Conservation (phyloP, 495 filamentous ascomycete species). For the Sporormia fimetaria region DNA sequence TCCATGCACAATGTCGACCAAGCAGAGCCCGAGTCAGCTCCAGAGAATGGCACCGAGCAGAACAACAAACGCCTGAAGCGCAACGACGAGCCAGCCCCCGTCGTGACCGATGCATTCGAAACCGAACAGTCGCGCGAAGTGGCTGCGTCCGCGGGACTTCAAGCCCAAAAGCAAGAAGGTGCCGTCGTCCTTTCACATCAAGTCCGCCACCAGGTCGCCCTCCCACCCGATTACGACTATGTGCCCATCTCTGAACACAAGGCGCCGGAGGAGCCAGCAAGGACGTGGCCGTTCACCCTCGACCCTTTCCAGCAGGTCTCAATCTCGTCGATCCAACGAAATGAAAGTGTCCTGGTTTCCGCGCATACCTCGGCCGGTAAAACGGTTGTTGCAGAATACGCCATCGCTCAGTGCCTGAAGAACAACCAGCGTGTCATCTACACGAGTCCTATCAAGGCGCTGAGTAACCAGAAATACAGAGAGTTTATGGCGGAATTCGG, state of each 20-base stretch:
- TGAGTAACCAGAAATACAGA: constrained; percentile 97
- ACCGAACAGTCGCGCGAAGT: constrained; percentile 91
- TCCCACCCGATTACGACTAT: constrained; percentile 89
- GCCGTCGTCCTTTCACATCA: constrained; percentile 85
- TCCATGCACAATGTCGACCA: constrained; percentile 30
- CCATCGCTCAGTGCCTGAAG: constrained; percentile 93
- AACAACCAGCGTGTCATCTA: constrained; percentile 97
- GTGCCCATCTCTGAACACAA: constrained; percentile 85
- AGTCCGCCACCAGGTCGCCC: constrained; percentile 92
- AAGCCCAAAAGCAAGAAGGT: constrained; percentile 47
- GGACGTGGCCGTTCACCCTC: constrained; percentile 74
- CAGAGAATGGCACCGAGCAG: constrained; percentile 36
- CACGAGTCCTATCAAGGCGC: constrained; percentile 95
- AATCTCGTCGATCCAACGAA: constrained; percentile 83
- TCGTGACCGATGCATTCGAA: constrained; percentile 87
- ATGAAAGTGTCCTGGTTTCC: constrained; percentile 91
- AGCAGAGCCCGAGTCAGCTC: constrained; percentile 21
- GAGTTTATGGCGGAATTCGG: constrained; percentile 93
- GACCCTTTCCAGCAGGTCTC: constrained; percentile 95
- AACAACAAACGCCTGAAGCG: constrained; percentile 65
- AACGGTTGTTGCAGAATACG: constrained; percentile 95
- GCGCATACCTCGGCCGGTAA: constrained; percentile 97
- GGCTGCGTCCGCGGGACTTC: constrained; percentile 69
- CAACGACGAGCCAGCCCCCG: constrained; percentile 61
- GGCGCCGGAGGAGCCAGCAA: constrained; percentile 69